Evolutionary conservation across 225 moss, liverwort and hornwort species (phyloP).

Genomic region (Sphagnum contortum): DNA sequence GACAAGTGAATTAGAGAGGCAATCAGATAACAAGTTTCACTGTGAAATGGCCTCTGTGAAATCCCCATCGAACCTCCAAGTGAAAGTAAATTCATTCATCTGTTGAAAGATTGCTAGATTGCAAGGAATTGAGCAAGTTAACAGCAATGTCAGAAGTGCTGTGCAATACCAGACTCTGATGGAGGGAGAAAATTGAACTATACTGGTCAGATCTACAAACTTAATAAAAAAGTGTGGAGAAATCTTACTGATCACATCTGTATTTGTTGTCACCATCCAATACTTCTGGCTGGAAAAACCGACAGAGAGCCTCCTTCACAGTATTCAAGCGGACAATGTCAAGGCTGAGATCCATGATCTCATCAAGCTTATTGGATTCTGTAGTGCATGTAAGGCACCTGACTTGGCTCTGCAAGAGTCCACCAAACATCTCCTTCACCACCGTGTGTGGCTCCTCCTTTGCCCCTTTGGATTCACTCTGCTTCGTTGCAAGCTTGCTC

Average conservation of each 20-base stretch:
- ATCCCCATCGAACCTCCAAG: no score
- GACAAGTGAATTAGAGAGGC: no score
- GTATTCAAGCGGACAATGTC: conserved; percentile 56
- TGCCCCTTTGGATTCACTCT: conserved; percentile 33
- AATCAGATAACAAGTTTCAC: no score
- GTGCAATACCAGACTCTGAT: no score
- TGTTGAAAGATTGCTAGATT: no score
- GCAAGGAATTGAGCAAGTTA: no score
- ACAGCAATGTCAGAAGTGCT: no score
- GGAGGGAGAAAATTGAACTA: neutral
- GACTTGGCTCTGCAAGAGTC: conserved; percentile 71
- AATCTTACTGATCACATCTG: conserved; percentile 61
- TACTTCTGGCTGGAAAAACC: conserved; percentile 73
- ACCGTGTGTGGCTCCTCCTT: conserved; percentile 75
- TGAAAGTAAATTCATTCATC: no score
- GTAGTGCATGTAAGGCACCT: conserved; percentile 58
- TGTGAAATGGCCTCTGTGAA: no score
- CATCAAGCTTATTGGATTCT: conserved; percentile 73
- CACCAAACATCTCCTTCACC: conserved; percentile 75
- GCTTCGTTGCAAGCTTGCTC: conserved; percentile 30
- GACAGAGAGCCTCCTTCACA: conserved; percentile 54
- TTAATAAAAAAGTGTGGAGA: neutral
- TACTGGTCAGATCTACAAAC: neutral
- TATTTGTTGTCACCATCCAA: conserved; percentile 82
- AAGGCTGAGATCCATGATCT: conserved; percentile 78